These are phyloP conservation scores for Podila verticillata DNA, from an alignment of 192 early-diverging fungal species.

Conservation along the genomic window DNA sequence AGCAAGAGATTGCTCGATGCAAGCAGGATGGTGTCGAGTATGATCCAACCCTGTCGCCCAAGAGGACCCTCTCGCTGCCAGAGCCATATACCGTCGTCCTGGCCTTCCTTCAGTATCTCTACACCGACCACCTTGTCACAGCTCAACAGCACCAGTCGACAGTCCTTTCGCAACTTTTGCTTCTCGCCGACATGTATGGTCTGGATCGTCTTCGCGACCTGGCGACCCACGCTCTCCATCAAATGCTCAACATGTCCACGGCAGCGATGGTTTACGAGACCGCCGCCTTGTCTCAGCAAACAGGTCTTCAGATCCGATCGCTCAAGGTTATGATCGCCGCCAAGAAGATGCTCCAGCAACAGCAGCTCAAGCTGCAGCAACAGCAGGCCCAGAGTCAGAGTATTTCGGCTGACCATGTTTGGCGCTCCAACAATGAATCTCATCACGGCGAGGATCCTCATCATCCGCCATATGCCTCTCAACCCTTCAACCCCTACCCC, in stretches of 20 bases:
- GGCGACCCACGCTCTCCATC: conserved; percentile 65
- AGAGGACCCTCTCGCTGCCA: conserved; percentile 53
- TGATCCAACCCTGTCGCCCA: conserved; percentile 52
- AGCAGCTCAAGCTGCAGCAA: conserved; percentile 54
- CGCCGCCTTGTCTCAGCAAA: conserved; percentile 67
- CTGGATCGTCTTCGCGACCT: conserved; percentile 67
- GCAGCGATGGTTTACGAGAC: conserved; percentile 77
- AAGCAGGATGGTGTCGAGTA: conserved; percentile 22
- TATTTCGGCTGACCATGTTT: conserved; percentile 36
- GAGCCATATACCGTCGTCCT: conserved; percentile 61
- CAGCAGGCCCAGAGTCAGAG: conserved; percentile 38
- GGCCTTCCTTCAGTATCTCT: conserved; percentile 73
- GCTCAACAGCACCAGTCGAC: conserved; percentile 70
- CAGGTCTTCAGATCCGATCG: conserved; percentile 68
- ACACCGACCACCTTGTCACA: conserved; percentile 72
- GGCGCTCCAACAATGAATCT: conserved; percentile 13
- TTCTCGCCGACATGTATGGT: conserved; percentile 67
- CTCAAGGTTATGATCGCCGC: conserved; percentile 64
- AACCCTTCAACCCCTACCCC: background rate
- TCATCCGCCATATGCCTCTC: no score
- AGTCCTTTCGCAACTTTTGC: conserved; percentile 70
- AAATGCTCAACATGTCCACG: conserved; percentile 64
- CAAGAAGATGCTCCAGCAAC: conserved; percentile 60
- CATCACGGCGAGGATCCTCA: conserved; percentile 1
- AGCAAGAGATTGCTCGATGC: conserved; percentile 19